These are phyloP conservation scores for Trypanosoma grayi DNA, from an alignment of 208 protist species.

Conservation along the genomic window DNA sequence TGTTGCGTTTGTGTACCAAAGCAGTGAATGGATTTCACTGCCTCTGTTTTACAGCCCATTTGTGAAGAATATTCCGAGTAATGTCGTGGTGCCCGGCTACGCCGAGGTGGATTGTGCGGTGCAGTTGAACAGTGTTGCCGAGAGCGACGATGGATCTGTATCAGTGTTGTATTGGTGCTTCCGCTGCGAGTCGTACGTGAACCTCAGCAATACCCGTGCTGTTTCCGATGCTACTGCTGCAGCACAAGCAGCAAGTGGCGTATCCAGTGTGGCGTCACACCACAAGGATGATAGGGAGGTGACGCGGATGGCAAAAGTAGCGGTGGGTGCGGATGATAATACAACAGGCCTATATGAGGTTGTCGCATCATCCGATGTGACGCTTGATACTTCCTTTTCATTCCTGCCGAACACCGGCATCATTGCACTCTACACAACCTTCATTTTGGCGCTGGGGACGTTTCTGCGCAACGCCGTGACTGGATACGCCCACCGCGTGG, in stretches of 20 bases:
- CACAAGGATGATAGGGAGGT: not conserved
- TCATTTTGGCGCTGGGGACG: slow-evolving; percentile 62
- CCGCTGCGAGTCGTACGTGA: slow-evolving; percentile 8
- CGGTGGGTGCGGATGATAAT: not conserved
- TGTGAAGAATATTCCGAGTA: slow-evolving; percentile 13
- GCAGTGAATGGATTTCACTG: slow-evolving; percentile 16
- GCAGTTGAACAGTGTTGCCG: slow-evolving; percentile 11
- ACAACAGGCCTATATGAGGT: slow-evolving; percentile 17
- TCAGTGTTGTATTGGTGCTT: slow-evolving; percentile 20
- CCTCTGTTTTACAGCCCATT: slow-evolving; percentile 20
- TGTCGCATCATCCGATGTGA: slow-evolving; percentile 41
- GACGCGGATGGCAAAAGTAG: not conserved
- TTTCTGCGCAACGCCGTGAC: slow-evolving; percentile 50
- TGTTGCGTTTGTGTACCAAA: slow-evolving; percentile 1
- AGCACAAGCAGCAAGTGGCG: not conserved
- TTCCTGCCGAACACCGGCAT: slow-evolving; percentile 62
- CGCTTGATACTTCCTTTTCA: slow-evolving; percentile 32
- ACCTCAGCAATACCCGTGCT: not conserved
- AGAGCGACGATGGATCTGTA: not conserved
- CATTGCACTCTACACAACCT: slow-evolving; percentile 78
- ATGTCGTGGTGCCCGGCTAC: not conserved
- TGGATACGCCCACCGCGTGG: slow-evolving; percentile 45
- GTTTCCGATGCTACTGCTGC: not conserved
- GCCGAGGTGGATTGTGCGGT: slow-evolving; percentile 3
- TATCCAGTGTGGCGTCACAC: not conserved